Evolutionary conservation across 2,329 filamentous ascomycete species (phyloP), one percentile per base, ranked within the genome.

Genomic region (Lizonia empirigonia): DNA sequence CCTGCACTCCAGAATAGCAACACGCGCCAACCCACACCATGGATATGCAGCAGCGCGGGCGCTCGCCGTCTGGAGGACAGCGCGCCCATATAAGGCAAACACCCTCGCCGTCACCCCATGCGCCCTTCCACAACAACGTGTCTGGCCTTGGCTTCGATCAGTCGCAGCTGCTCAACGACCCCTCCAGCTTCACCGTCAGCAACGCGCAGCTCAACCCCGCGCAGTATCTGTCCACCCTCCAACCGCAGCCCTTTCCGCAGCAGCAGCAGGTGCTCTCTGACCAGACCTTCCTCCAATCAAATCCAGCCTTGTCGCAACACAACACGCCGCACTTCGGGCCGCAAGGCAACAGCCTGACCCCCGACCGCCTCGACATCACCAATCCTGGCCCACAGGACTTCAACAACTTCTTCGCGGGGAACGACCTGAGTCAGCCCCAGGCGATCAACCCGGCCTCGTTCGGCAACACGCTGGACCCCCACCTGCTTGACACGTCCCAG

Each of bases 41-140:
- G 50, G 44, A 53, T 16, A 49, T 49, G 44, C 51, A 79, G 72
- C 79, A 81, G 68, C 78, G 82, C 70, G 83, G 83, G 69, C 84
- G 84, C 68, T 87, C 85, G 63, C 82, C 81, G 61, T 86, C 85
- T 66, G 78, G 78, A 68, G 79, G 79, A 58, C 80, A 82, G 62
- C 70, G 64, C 69, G 71, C 78, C 77, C 80, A 85, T 85, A 87
- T 88, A 86, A 88, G 82, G 72, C 84, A 85, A 72, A 82, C 77
- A 61, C 85, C 84, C 73, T 87, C 85, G 64, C 83, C 85, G 64
- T 84, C 84, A 69, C 82, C 82, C 71, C 80, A 72, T 65, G 72
- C 74, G 73, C 78, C 78, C 63, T 82, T 81, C 65, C 76, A 79
- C 69, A 78, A 78, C 44, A 80, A 64, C 77, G 86, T 59, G 22